Percentiles rank a stretch among this genome's conserved stretches.
Conservation (phyloP, 208 protist genomes). For the Wallacemonas sp. region DNA sequence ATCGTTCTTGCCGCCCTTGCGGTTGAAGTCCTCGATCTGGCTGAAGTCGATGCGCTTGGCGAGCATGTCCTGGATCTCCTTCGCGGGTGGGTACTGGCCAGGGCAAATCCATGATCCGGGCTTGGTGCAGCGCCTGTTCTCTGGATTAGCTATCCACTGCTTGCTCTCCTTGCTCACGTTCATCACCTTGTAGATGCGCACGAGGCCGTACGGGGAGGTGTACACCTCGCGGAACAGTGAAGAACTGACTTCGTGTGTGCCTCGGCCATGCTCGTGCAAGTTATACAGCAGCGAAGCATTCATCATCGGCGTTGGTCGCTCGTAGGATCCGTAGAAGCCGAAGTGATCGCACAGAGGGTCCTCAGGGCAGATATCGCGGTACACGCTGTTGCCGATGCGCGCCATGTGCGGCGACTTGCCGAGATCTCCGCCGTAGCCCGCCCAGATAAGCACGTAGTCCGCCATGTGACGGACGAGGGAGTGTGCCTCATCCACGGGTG, state of each 20-base stretch:
- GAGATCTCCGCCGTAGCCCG: conserved; percentile 29
- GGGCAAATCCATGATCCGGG: conserved; percentile 65
- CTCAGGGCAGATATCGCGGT: conserved; percentile 65
- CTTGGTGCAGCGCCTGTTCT: conserved; percentile 50
- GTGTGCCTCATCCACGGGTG: conserved; percentile 89
- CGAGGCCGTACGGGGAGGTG: conserved; percentile 95
- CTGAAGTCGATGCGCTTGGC: conserved; percentile 48
- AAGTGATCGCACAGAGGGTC: conserved; percentile 46
- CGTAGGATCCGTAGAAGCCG: background rate
- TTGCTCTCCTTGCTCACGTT: conserved; percentile 72
- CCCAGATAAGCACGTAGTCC: conserved; percentile 95
- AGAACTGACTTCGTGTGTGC: background rate
- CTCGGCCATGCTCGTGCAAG: conserved; percentile 14
- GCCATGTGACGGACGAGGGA: conserved; percentile 92
- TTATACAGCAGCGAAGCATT: conserved; percentile 62
- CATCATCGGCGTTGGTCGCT: conserved; percentile 54
- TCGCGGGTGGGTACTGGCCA: conserved; percentile 73
- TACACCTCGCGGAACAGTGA: conserved; percentile 86
- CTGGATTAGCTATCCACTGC: conserved; percentile 53
- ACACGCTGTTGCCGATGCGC: conserved; percentile 78
- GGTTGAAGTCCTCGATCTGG: conserved; percentile 55
- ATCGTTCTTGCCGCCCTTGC: conserved; percentile 23
- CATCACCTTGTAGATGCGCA: conserved; percentile 97
- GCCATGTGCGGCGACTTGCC: conserved; percentile 66
- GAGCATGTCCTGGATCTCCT: conserved; percentile 65